Evolutionary conservation across 768 basidiomycete genomes (phyloP).

Genomic region (Kwoniella sp.): DNA sequence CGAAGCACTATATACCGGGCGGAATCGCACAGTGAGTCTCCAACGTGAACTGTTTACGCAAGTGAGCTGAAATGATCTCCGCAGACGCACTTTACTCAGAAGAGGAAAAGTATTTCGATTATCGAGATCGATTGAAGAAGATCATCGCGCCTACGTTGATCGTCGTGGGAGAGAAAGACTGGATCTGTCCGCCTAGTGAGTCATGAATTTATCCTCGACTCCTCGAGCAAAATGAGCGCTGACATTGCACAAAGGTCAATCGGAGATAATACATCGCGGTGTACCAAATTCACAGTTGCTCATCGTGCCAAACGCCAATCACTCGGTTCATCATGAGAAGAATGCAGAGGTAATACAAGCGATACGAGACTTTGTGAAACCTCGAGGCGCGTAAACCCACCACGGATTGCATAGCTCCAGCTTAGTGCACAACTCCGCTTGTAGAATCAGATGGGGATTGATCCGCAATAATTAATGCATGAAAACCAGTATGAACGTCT

Average conservation of each 20-base stretch:
- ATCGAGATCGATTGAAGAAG: conserved; percentile 21
- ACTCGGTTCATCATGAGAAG: conserved; percentile 36
- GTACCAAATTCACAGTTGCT: conserved; percentile 22
- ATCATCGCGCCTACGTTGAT: conserved; percentile 29
- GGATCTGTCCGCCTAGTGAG: conserved; percentile 35
- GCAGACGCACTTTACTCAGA: conserved; percentile 31
- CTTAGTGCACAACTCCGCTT: too few species aligned
- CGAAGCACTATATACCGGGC: conserved; percentile 25
- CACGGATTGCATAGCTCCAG: too few species aligned
- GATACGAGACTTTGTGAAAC: conserved; percentile 15
- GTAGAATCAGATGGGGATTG: too few species aligned
- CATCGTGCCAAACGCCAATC: conserved; percentile 30
- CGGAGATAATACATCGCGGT: conserved; percentile 26
- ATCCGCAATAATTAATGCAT: too few species aligned
- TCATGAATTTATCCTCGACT: not conserved
- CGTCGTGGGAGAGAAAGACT: conserved; percentile 31
- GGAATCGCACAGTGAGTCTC: conserved; percentile 29
- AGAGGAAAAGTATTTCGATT: conserved; percentile 35
- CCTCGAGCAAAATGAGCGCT: not conserved
- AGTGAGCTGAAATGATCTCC: not conserved
- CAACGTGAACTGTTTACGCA: not conserved
- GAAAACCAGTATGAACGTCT: too few species aligned
- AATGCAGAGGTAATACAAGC: conserved; percentile 27
- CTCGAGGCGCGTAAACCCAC: too few species aligned
- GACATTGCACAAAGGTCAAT: conserved; percentile 21